Evolutionary conservation across 306 rosid genomes (phyloP), one percentile per base, ranked within the genome.

Genomic region (Begonia peltatifolia): DNA sequence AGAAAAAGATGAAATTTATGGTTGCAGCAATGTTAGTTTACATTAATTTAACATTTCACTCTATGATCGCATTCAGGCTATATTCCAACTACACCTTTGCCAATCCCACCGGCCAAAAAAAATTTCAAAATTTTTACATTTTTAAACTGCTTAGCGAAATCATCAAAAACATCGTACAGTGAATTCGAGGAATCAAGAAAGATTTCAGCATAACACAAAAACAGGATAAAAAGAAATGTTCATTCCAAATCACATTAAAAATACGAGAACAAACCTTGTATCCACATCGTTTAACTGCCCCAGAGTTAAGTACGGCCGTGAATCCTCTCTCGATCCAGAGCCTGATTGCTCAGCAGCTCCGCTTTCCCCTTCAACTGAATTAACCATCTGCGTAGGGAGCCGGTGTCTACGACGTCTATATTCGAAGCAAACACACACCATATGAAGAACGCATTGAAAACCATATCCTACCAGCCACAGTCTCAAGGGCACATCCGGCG

Each of bases 391-490:
- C 42, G 15, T 46, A 42, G 62, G 77, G 43, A 57, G 87, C 22
- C 50, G n/a, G 68, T 77, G 56, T 55, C 60, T 70, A 42, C 97
- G 65, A 5, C 87, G 76, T 12, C 62, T 64, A 49, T 74, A 90
- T 76, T 90, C 97, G 2, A 70, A 60, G 42, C 83, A 82, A 20
- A 90, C 95, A 38, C 97, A 85, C 1, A 69, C 74, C 79, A 85
- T 74, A 58, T 90, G 97, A 22, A 90, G 72, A 48, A 73, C 14
- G 57, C 97, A 90, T 58, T 90, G 97, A 49, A 85, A 6, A 20
- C 82, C 85, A 36, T 90, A 85, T 0, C 97, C 97, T 4, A 69
- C 63, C 57, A 85, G 76, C 95, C 97, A 90, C 36, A 82, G 17
- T 62, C 94, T 78, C 64, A 85, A 61, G 12, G 95, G 97, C 94